Base-by-base conservation (phyloP, 2,329 filamentous ascomycete species). In the Aspergillus terreus region DNA sequence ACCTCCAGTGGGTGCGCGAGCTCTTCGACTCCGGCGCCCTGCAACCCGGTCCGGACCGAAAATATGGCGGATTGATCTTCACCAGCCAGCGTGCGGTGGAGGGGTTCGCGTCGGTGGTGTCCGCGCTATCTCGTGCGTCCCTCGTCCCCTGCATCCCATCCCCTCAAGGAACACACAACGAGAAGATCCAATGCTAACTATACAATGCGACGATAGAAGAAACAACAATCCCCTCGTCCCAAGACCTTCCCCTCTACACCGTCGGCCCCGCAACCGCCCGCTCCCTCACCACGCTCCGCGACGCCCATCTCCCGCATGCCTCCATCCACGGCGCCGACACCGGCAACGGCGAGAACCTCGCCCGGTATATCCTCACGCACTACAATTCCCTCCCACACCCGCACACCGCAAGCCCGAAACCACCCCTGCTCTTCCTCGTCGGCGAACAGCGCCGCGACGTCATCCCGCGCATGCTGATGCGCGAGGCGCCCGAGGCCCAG, bases 371-470 rank as follows among this genome's bases (percentile, higher is more conserved):
- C 49, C 77, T 95, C 5, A 73, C 84, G 2, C 87, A 96, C 66
- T 95, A 96, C 65, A 82, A 80, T 49, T 52, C 53, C 6, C 55
- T 77, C 0, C 50, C 23, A 6, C 6, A 23, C 23, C 23, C 23
- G 5, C 23, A 23, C 23, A 6, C 4, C 23, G 23, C 23, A 23
- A 23, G 23, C 23, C 9, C 40, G 40, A 46, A 61, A 42, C 84
- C 80, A 0, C 81, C 87, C 0, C 69, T 97, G 4, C 74, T 97
- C 1, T 99, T 97, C 68, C 80, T 95, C 12, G 91, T 95, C 0
- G 94, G 94, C 17, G 92, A 96, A 67, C 88, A 92, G 66, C 82
- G 91, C 49, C 78, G 94, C 42, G 94, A 97, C 67, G 84, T 96
- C 58, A 96, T 99, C 57, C 92, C 94, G 1, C 88, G 82, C 61